Base-by-base conservation (phyloP, 768 basidiomycete genomes). In the Panaeolus cyanescens region DNA sequence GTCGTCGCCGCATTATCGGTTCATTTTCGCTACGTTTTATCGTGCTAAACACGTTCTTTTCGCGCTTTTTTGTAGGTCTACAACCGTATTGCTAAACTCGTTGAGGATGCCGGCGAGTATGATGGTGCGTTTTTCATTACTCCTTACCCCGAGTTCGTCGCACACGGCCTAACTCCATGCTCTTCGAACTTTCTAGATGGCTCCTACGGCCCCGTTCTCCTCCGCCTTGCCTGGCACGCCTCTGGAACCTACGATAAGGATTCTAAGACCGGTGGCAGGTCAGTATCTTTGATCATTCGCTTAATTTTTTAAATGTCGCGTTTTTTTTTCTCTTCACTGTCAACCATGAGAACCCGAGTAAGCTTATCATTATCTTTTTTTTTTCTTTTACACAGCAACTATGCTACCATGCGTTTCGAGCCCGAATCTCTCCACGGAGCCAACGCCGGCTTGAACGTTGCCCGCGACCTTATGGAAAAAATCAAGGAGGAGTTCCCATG, bases 331-430 rank as follows among this genome's bases (percentile, higher is more conserved):
- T 25, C 45, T 28, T 50, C 45, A 50, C 45, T 50, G 45, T 28
- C 45, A 50, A 50, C 4, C 45, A 25, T 50, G 45, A 50, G 45
- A 28, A 50, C 45, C 45, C 25, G 45, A 50, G 45, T 50, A 50
- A 50, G 45, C 56, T 62, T 39, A 66, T 65, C 50, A 56, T 40
- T 39, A 50, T 65, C 19, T 25, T 58, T 25, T 53, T 61, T 39
- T 30, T 12, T 12, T 15, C 25, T 25, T 36, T 40, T 71, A n/a
- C n/a, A n/a, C n/a, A 91, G 93, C 82, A 98, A 99, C 84, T 95
- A 93, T 66, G 96, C 97, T 2, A 98, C 96, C 22, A 99, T 99
- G 96, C 91, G 96, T 59, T 99, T 98, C 76, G 85, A 87, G 58
- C 92, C 96, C 37, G 96, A 99, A 73, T 71, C 95, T 10, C 71